Percentiles rank a stretch among this genome's conserved stretches.
phyloP scores from a whole-genome alignment of 306 rosid genomes.

The Lablab purpureus region DNA sequence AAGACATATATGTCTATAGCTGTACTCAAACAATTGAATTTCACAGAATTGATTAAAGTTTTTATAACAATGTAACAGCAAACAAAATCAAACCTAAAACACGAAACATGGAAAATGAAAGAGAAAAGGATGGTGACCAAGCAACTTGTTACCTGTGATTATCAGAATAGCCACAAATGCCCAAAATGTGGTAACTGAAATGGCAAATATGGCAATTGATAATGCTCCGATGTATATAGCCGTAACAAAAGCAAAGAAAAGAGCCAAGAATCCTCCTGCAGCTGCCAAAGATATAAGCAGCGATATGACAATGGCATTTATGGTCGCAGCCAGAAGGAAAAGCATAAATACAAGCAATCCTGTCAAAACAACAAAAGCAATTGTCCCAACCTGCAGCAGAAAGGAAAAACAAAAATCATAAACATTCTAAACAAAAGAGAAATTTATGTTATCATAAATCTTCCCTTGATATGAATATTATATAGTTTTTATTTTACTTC shows the following conservation, averaged over 20 bases:
- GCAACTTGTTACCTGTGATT: conserved; percentile 65
- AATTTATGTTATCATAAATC: background rate
- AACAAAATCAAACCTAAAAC: conserved; percentile 28
- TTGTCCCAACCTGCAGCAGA: conserved; percentile 76
- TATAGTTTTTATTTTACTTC: background rate
- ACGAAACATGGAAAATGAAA: conserved; percentile 15
- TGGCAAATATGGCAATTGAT: conserved; percentile 70
- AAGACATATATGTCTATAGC: conserved; percentile 20
- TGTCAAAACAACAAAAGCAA: conserved; percentile 68
- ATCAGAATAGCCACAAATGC: conserved; percentile 69
- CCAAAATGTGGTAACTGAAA: conserved; percentile 67
- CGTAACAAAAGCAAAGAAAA: conserved; percentile 74
- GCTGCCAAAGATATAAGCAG: conserved; percentile 84
- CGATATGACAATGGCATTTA: conserved; percentile 75
- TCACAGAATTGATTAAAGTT: conserved; percentile 14
- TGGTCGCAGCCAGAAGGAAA: conserved; percentile 85
- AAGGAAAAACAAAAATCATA: conserved; percentile 22
- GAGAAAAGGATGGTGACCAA: conserved; percentile 29
- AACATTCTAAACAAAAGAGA: background rate
- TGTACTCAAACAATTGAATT: conserved; percentile 25
- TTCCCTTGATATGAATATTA: conserved; percentile 26
- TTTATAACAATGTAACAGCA: conserved; percentile 24
- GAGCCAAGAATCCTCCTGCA: conserved; percentile 95
- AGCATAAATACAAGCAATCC: conserved; percentile 85
- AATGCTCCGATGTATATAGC: conserved; percentile 86